These are phyloP conservation scores for Pleurotus salmoneostramineus DNA, from an alignment of 768 basidiomycete species.

Conservation along the genomic window DNA sequence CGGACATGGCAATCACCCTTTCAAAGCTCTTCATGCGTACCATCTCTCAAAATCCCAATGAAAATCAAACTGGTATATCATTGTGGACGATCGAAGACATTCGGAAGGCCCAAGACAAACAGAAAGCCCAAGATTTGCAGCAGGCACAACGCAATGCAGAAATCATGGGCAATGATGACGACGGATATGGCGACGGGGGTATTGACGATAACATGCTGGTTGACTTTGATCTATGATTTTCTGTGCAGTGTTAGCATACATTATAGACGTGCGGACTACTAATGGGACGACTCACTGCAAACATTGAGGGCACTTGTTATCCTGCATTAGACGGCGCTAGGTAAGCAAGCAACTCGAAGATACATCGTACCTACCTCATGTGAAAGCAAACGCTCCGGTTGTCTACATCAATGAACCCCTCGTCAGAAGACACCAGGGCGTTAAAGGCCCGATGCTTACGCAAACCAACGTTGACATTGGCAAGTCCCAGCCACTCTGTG, in stretches of 20 bases:
- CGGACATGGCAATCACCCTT: slow-evolving; percentile 93
- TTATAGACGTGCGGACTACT: neutral
- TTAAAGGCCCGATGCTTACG: slow-evolving; percentile 11
- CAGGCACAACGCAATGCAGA: slow-evolving; percentile 35
- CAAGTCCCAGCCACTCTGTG: slow-evolving; percentile 35
- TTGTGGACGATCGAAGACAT: slow-evolving; percentile 95
- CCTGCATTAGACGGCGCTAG: too few relatives aligned
- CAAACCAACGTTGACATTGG: slow-evolving; percentile 55
- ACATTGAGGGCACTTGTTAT: slow-evolving; percentile 17
- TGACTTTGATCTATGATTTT: slow-evolving; percentile 40
- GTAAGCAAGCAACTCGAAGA: neutral
- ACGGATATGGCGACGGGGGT: slow-evolving; percentile 68
- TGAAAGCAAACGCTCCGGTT: slow-evolving; percentile 49
- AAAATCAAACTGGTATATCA: slow-evolving; percentile 91
- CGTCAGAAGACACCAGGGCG: neutral
- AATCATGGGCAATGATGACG: slow-evolving; percentile 38
- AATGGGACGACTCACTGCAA: slow-evolving; percentile 8
- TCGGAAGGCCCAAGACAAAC: slow-evolving; percentile 79
- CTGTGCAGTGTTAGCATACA: slow-evolving; percentile 7
- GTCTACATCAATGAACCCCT: slow-evolving; percentile 14
- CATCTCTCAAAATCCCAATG: slow-evolving; percentile 98
- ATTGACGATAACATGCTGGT: slow-evolving; percentile 60
- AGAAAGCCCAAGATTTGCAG: slow-evolving; percentile 59
- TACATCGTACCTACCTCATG: slow-evolving; percentile 32
- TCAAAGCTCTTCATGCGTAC: slow-evolving; percentile 96